phyloP scores from a whole-genome alignment of 805 yeast genomes.

The Candida peoriensis region DNA sequence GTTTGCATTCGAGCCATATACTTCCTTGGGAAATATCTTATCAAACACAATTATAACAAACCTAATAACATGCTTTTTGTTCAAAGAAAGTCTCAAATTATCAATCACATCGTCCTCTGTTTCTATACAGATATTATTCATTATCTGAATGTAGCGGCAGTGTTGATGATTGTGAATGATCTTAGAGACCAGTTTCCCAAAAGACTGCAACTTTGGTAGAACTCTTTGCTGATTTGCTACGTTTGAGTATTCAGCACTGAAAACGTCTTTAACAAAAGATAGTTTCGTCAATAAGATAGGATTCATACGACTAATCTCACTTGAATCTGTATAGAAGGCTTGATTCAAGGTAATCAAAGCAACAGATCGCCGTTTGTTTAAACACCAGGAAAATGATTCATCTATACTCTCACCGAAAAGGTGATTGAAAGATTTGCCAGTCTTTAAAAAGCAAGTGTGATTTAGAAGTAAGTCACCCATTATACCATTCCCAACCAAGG shows the following conservation, averaged over 20 bases:
- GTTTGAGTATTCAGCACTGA: conserved; percentile 8
- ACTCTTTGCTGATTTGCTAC: conserved; percentile 19
- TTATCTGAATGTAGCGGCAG: conserved; percentile 32
- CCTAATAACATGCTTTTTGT: conserved; percentile 31
- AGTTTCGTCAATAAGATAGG: conserved; percentile 10
- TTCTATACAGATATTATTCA: conserved; percentile 30
- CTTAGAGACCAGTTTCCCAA: conserved; percentile 12
- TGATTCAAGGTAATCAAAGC: no score
- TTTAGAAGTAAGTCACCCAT: no score
- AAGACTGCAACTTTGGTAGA: conserved; percentile 16
- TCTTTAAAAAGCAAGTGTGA: no score
- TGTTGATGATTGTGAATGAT: conserved; percentile 31
- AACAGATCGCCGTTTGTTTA: no score
- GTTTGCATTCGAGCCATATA: conserved; percentile 51
- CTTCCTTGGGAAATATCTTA: conserved; percentile 43
- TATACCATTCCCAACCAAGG: no score
- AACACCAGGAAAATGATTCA: no score
- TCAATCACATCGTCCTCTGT: conserved; percentile 5
- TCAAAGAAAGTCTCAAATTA: conserved; percentile 30
- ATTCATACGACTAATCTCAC: not conserved
- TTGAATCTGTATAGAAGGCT: conserved; percentile 12
- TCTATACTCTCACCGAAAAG: no score
- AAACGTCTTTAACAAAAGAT: conserved; percentile 6
- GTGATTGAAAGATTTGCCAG: no score
- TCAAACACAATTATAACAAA: conserved; percentile 40